Evolutionary conservation across 2,329 filamentous ascomycete genomes (phyloP), one percentile per base, ranked within the genome.

Genomic region (Talaromyces sp.): DNA sequence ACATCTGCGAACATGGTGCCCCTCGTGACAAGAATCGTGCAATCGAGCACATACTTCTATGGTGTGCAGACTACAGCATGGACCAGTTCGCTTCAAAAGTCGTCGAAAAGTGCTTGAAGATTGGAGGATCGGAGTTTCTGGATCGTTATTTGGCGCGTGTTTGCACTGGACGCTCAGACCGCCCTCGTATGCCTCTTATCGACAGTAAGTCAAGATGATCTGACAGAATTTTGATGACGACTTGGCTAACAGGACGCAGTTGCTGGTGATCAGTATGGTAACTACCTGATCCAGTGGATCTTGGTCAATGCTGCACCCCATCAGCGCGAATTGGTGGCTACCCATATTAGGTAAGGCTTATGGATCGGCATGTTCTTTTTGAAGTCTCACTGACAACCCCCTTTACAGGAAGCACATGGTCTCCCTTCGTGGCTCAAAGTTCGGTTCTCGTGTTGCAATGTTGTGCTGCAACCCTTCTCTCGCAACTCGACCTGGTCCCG

Each of bases 41-140:
- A 53, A 90, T 97, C 73, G 94, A 99, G 71, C 94, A 98, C 77
- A 94, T 99, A 73, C 90, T 99, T 70, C 90, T 90, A 69, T 96
- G 92, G 79, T 92, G 93, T 36, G 91, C 92, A 17, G 93, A 97
- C 79, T 99, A 98, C 80, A 98, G 94, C 79, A 97, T 96, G 86
- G 95, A 99, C 72, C 95, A 99, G 75, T 99, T 97, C 76, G 96
- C 95, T 51, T 99, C 95, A 67, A 99, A 99, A 80, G 95, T 99
- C 53, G 94, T 99, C 67, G 94, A 99, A 81, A 99, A 99, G 81
- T 99, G 95, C 73, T 87, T 99, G 71, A 99, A 99, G 83, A 96
- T 99, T 80, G 92, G 94, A 53, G 92, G 93, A 31, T 80, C 85
- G 29, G 94, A 98, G 56, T 99, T 99, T 75, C 85, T 99, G 51